Base-by-base conservation (phyloP, 108 stramenopile species). In the Conticribra guillardii region DNA sequence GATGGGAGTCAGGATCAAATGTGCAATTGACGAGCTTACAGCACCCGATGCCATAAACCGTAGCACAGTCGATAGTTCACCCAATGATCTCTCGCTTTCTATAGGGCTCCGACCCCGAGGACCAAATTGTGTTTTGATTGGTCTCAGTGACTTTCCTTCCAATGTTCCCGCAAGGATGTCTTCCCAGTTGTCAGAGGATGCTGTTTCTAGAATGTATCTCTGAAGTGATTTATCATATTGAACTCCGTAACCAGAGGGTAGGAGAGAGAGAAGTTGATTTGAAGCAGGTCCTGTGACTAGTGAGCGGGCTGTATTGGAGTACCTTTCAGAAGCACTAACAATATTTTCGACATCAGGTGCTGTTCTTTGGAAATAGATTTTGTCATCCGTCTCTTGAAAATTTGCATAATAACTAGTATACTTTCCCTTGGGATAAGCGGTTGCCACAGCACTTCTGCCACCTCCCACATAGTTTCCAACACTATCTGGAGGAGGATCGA, bases 101-200 rank as follows among this genome's bases (percentile, higher is more conserved):
- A 94, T 90, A 0, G 93, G 93, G 22, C 89, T 90, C 51, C 90
- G 66, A n/a, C 93, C 93, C 14, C 93, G 65, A 27, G 89, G 83
- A 5, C 93, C 93, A 79, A 91, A 94, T 8, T 85, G 82, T 1
- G 90, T 89, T 73, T 94, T 88, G 23, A 91, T 37, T 18, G 88
- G 85, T 56, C 65, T 78, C 1, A 56, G 62, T 21, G 44, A 70
- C 37, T 28, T 52, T 26, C 73, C 85, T 62, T 60, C 69, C 72
- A 62, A 65, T 11, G 52, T 68, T 24, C 68, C 67, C 11, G 61
- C 3, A 0, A 64, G 31, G 22, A 61, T 55, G 30, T 63, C 66
- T 17, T 64, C 61, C 41, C 31, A 66, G 14, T 41, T 64, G 17
- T 71, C 85, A 53, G 66, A 37, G 3, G 60, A 81, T 9, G 73